Conservation (phyloP, 371 early-diverging fungal genomes). For the Apophysomyces ossiformis region DNA sequence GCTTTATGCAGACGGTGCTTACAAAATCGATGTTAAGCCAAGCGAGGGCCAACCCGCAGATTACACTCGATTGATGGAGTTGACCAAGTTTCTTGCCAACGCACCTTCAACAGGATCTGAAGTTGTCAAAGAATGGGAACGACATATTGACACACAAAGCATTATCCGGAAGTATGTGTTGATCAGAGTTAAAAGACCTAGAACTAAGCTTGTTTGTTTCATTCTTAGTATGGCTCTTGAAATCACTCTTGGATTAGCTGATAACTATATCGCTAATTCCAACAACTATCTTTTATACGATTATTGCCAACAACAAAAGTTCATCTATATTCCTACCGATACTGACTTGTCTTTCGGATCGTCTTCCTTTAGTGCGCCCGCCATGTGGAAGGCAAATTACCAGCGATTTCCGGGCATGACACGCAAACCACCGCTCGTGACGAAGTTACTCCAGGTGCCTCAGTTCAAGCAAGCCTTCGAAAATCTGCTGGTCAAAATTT, state of each 20-base stretch:
- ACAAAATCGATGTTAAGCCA: constrained; percentile 33
- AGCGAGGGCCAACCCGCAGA: constrained; percentile 12
- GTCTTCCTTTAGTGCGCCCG: constrained; percentile 14
- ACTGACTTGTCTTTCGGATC: constrained; percentile 38
- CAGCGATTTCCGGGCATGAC: constrained; percentile 25
- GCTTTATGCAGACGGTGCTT: constrained; percentile 29
- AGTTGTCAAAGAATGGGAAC: constrained; percentile 33
- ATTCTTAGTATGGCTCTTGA: constrained; percentile 38
- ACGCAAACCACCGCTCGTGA: constrained; percentile 19
- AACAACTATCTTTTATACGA: constrained; percentile 37
- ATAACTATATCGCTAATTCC: constrained; percentile 40
- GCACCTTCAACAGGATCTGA: constrained; percentile 23
- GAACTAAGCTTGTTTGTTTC: neutral
- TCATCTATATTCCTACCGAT: constrained; percentile 40
- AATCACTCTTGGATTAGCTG: constrained; percentile 37
- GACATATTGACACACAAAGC: constrained; percentile 33
- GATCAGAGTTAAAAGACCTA: constrained; percentile 5
- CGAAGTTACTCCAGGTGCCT: constrained; percentile 14
- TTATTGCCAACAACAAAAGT: constrained; percentile 21
- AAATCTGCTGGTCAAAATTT: constrained; percentile 23
- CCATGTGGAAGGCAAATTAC: constrained; percentile 38
- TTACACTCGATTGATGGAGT: constrained; percentile 27
- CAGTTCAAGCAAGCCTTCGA: constrained; percentile 30
- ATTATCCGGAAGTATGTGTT: constrained; percentile 37
- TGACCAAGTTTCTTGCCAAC: constrained; percentile 36